Evolutionary conservation across 2,329 filamentous ascomycete species (phyloP).

Genomic region (Exophiala oligosperma): DNA sequence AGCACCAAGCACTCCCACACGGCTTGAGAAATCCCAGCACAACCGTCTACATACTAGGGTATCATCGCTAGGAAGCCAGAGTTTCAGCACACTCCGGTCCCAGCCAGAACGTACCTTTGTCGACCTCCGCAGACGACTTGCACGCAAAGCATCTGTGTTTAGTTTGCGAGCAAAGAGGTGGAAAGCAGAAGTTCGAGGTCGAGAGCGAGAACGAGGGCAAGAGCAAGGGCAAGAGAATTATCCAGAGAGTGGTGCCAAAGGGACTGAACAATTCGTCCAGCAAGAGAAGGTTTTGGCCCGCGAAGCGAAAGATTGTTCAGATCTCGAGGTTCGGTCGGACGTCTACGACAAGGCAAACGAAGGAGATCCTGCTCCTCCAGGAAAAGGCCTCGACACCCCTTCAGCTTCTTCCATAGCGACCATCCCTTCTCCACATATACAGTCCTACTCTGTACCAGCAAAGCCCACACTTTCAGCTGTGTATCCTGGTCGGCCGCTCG

Average conservation of each 20-base stretch:
- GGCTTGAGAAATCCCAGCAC: slow-evolving; percentile 5
- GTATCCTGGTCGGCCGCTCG: background rate
- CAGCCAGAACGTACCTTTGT: slow-evolving; percentile 14
- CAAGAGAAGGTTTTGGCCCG: too few relatives aligned
- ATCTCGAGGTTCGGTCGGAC: background rate
- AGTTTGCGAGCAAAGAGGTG: slow-evolving; percentile 21
- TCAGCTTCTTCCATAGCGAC: slow-evolving; percentile 4
- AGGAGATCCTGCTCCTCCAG: background rate
- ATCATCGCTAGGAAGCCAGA: slow-evolving; percentile 3
- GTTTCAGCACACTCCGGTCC: slow-evolving; percentile 5
- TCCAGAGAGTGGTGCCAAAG: too few relatives aligned
- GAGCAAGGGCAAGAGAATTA: slow-evolving; percentile 4
- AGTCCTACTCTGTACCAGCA: too few relatives aligned
- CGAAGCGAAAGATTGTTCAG: too few relatives aligned
- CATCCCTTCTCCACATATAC: background rate
- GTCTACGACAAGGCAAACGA: background rate
- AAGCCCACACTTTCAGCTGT: too few relatives aligned
- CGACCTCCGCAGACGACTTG: slow-evolving; percentile 24
- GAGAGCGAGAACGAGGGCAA: slow-evolving; percentile 6
- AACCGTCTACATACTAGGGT: background rate
- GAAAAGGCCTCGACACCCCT: background rate
- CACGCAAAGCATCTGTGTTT: slow-evolving; percentile 27
- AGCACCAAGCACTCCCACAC: slow-evolving; percentile 6
- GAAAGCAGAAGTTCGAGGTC: slow-evolving; percentile 9
- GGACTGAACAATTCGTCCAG: too few relatives aligned